phyloP scores from a whole-genome alignment of 441 rosid species.

The Eruca vesicaria region DNA sequence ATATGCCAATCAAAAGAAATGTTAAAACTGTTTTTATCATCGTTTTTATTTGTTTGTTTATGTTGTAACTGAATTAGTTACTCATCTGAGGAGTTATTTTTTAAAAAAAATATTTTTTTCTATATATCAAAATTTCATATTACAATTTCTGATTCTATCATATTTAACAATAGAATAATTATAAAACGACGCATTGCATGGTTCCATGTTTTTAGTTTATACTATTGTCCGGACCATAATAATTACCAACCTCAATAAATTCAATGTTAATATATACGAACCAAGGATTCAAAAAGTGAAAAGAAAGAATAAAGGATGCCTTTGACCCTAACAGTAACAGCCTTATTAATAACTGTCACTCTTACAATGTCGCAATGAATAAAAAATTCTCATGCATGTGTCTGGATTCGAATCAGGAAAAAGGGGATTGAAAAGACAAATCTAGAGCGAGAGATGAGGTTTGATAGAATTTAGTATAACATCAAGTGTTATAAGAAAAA shows the following conservation, averaged over 20 bases:
- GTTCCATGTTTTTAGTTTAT: background rate
- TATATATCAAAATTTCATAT: background rate
- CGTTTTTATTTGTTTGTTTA: background rate
- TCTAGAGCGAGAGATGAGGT: background rate
- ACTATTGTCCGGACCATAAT: background rate
- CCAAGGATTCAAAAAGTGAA: slow-evolving; percentile 14
- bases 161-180: background rate
- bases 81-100: background rate
- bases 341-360: background rate
- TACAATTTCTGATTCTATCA: background rate
- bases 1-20: background rate
- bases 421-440: background rate
- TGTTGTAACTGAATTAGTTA: background rate
- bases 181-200: background rate
- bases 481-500: background rate
- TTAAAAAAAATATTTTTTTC: background rate
- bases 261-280: background rate
- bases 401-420: background rate
- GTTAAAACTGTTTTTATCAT: background rate
- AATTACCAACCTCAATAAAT: background rate
- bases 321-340: background rate
- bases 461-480: background rate
- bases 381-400: background rate
- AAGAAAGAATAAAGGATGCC: background rate
- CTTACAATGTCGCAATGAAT: background rate